These are phyloP conservation scores for Lodderomyces elongisporus DNA, from an alignment of 1,139 yeast species.

Conservation along the genomic window DNA sequence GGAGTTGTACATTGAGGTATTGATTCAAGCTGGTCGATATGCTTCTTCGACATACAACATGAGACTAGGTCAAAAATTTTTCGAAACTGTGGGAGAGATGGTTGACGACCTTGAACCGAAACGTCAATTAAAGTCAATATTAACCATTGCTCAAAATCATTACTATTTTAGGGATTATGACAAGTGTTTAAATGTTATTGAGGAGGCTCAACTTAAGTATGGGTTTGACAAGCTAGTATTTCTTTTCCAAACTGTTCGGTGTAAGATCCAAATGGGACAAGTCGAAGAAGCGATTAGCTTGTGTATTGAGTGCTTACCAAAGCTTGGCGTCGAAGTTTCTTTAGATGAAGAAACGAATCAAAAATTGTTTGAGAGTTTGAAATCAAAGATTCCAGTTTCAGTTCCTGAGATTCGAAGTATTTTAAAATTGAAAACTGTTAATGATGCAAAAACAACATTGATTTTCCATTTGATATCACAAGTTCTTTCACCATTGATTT, in stretches of 20 bases:
- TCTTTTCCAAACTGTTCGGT: conserved; percentile 34
- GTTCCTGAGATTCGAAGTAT: conserved; percentile 39
- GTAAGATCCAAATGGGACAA: conserved; percentile 31
- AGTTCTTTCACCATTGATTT: conserved; percentile 32
- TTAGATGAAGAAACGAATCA: conserved; percentile 15
- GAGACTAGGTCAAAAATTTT: conserved; percentile 26
- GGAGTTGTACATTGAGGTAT: conserved; percentile 25
- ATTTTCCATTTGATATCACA: conserved; percentile 43
- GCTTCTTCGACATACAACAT: conserved; percentile 34
- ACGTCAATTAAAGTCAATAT: conserved; percentile 20
- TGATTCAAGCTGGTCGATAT: conserved; percentile 34
- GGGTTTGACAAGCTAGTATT: conserved; percentile 29
- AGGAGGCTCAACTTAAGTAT: conserved; percentile 18
- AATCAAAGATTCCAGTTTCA: conserved; percentile 36
- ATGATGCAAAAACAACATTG: conserved; percentile 25
- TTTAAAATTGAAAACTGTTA: conserved; percentile 19
- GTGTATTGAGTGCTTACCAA: conserved; percentile 29
- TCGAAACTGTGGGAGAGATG: conserved; percentile 25
- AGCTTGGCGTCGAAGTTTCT: conserved; percentile 26
- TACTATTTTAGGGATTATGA: conserved; percentile 24
- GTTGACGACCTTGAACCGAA: conserved; percentile 17
- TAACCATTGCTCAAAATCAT: conserved; percentile 32
- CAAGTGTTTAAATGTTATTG: conserved; percentile 26
- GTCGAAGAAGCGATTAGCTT: conserved; percentile 32
- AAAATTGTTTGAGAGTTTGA: conserved; percentile 19